Evolutionary conservation across 345 rosid genomes (phyloP).

Genomic region (Eucalyptus albens): DNA sequence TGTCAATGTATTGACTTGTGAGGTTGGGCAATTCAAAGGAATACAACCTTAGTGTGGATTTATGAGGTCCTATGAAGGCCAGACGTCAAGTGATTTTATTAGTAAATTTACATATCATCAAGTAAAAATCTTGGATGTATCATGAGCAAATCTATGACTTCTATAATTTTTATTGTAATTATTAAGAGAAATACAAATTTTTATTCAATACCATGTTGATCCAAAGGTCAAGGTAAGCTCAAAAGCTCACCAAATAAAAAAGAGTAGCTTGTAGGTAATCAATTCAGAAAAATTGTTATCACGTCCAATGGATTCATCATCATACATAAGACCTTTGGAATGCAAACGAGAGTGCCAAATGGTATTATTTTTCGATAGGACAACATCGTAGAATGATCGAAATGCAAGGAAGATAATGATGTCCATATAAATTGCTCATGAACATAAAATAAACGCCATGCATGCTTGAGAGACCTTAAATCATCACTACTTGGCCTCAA

Average conservation of each 20-base stretch:
- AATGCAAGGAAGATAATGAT: background rate
- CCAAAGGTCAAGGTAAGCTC: background rate
- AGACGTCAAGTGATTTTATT: background rate
- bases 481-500: background rate
- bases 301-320: background rate
- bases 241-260: background rate
- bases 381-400: background rate
- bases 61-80: background rate
- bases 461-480: background rate
- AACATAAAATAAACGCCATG: background rate
- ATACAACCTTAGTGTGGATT: background rate
- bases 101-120: background rate
- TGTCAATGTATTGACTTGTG: background rate
- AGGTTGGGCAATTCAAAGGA: background rate
- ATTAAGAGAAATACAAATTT: background rate
- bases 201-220: background rate
- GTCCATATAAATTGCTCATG: background rate
- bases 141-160: background rate
- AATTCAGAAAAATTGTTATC: background rate
- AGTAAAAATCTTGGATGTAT: background rate
- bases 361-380: background rate
- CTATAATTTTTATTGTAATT: background rate
- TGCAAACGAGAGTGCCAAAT: background rate
- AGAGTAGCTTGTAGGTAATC: background rate
- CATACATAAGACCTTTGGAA: background rate